Conservation (phyloP, 23 red algal species). For the Gracilaria gracilis region DNA sequence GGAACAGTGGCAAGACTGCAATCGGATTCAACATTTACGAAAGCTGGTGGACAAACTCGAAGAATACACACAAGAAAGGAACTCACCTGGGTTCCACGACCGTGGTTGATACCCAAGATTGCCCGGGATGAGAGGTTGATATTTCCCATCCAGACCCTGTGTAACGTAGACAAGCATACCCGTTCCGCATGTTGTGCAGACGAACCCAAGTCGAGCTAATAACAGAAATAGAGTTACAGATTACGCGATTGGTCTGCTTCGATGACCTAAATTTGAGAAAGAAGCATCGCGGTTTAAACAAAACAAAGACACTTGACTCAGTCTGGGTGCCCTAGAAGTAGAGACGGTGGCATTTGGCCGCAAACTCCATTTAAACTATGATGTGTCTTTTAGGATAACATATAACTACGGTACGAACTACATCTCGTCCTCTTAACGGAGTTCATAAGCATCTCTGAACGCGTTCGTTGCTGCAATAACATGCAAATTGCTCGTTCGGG, state of each 20-base stretch:
- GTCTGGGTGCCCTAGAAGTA: not conserved
- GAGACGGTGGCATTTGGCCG: not conserved
- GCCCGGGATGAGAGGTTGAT: not conserved
- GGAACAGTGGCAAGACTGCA: slow-evolving; percentile 82
- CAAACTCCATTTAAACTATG: not conserved
- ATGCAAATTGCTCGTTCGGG: too few species aligned
- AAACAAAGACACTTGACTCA: not conserved
- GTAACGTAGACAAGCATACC: not conserved
- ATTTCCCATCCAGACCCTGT: not conserved
- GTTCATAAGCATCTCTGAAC: too few species aligned
- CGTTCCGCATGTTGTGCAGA: not conserved
- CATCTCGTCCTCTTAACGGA: too few species aligned
- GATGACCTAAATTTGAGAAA: not conserved
- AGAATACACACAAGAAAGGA: not conserved
- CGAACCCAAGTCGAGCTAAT: not conserved
- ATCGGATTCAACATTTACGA: slow-evolving; percentile 4
- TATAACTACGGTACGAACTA: too few species aligned
- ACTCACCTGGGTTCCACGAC: not conserved
- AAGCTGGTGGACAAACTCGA: not conserved
- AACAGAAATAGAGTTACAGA: not conserved
- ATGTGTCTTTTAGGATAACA: not conserved
- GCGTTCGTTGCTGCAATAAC: too few species aligned
- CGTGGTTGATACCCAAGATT: not conserved
- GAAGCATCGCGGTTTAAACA: not conserved
- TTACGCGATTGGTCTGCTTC: not conserved